Evolutionary conservation across 768 basidiomycete genomes (phyloP).

Genomic region (Lactifluus hygrophoroides): DNA sequence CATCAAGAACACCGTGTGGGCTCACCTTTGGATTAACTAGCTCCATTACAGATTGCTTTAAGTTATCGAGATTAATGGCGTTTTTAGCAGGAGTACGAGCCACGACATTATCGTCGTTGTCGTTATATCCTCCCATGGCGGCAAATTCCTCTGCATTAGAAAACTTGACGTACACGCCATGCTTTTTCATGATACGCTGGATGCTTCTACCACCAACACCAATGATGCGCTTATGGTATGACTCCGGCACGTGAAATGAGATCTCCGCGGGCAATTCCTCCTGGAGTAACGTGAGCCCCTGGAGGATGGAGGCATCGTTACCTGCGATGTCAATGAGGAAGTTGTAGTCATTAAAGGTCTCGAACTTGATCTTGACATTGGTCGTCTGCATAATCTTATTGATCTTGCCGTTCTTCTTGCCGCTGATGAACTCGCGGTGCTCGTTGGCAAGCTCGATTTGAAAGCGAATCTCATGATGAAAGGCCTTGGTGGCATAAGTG

Average conservation of each 20-base stretch:
- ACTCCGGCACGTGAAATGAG: conserved; percentile 97
- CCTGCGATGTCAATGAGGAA: conserved; percentile 90
- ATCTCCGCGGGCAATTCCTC: conserved; percentile 98
- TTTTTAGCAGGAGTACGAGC: conserved; percentile 99
- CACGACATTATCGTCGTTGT: conserved; percentile 97
- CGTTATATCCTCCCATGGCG: conserved; percentile 86
- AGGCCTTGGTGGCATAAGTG: conserved; percentile 43
- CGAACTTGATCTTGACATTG: conserved; percentile 97
- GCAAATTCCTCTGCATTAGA: conserved; percentile 97
- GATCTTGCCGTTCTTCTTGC: conserved; percentile 99
- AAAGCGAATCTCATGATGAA: conserved; percentile 96
- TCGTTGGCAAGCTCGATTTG: conserved; percentile 97
- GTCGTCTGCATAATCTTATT: conserved; percentile 99
- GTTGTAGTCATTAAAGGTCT: conserved; percentile 95
- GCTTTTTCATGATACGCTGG: conserved; percentile 99
- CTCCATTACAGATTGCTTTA: conserved; percentile 97
- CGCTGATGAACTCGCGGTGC: conserved; percentile 96
- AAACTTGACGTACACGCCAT: conserved; percentile 99
- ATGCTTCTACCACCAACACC: conserved; percentile 97
- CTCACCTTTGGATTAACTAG: conserved; percentile 90
- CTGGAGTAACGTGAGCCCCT: conserved; percentile 82
- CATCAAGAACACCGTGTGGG: conserved; percentile 1
- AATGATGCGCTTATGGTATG: conserved; percentile 98
- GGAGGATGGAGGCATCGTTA: conserved; percentile 73
- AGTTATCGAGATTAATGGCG: conserved; percentile 84